A percentile compares a stretch with the other conserved stretches of the same genome.
These are phyloP conservation scores for Viola odorata DNA, from an alignment of 345 rosid genomes.

Conservation along the genomic window DNA sequence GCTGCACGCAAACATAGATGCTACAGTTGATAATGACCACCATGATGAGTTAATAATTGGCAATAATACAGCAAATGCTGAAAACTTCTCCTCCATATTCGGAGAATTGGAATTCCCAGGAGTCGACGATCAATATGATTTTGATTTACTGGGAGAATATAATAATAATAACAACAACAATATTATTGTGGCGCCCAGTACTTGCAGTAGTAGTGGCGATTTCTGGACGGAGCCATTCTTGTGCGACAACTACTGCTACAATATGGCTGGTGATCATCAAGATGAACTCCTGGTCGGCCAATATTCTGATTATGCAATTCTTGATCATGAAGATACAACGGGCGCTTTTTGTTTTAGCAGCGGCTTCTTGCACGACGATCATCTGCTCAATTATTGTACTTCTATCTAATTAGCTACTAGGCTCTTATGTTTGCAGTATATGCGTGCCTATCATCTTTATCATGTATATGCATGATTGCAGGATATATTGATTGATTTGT, in stretches of 20 bases:
- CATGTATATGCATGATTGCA: too few relatives aligned
- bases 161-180: conserved; percentile 10
- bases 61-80: not conserved
- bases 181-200: not conserved
- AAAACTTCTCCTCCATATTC: not conserved
- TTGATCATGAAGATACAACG: not conserved
- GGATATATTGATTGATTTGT: too few relatives aligned
- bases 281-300: not conserved
- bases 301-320: conserved; percentile 12
- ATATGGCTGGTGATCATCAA: too few relatives aligned
- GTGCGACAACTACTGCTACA: conserved; percentile 9
- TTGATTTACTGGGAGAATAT: conserved; percentile 21
- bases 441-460: too few relatives aligned
- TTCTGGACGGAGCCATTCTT: conserved; percentile 49
- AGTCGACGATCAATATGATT: conserved; percentile 6
- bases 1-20: not conserved
- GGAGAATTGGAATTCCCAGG: not conserved
- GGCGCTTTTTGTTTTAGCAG: too few relatives aligned
- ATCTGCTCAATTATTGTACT: too few relatives aligned
- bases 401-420: too few relatives aligned
- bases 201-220: conserved; percentile 7
- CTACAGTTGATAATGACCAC: not conserved
- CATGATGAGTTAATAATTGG: not conserved
- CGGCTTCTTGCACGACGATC: too few relatives aligned
- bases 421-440: too few relatives aligned